Evolutionary conservation across 495 filamentous ascomycete genomes (phyloP), one percentile per base, ranked within the genome.

Genomic region (Hypomontagnella monticulosa): DNA sequence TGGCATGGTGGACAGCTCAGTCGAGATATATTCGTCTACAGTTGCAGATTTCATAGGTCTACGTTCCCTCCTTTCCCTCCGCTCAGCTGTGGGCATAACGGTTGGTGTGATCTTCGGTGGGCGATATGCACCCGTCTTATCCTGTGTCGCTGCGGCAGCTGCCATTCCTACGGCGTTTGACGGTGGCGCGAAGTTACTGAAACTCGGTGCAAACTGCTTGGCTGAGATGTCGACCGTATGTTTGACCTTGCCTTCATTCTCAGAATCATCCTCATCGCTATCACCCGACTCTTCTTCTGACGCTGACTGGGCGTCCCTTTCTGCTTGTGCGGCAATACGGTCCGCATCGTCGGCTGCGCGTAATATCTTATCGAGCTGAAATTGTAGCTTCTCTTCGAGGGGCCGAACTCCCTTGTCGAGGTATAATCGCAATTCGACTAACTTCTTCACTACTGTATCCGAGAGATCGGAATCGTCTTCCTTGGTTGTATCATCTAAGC

Each of bases 361-460:
- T 18, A 99, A 81, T 15, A 97, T 90, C 72, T 94, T 94, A 73
- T 95, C 92, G 64, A 96, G 88, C 73, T 95, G 91, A 76, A 94
- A 96, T 61, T 91, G 91, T 41, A 96, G 74, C 38, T 91, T 89
- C 40, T 85, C 84, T 73, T 99, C 95, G n/a, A 98, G 78, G 0
- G 94, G 93, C 18, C 89, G 85, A 3, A 96, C 90, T 49, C 96
- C 96, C 70, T 91, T 93, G 67, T 98, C 95, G 6, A 98, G 81
- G 70, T 93, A 97, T 2, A 96, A 80, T 10, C 93, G 85, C 37
- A 97, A 80, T 75, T 97, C 93, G 18, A 92, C 86, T 9, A 99
- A 80, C 64, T 96, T 96, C 66, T 88, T 87, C 10, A 93, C 87
- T 1, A 91, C 87, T n/a, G 86, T 81, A 36, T 74, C 69, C 8